These are phyloP conservation scores for Gossypium gossypioides DNA, from an alignment of 441 rosid genomes.

Conservation along the genomic window DNA sequence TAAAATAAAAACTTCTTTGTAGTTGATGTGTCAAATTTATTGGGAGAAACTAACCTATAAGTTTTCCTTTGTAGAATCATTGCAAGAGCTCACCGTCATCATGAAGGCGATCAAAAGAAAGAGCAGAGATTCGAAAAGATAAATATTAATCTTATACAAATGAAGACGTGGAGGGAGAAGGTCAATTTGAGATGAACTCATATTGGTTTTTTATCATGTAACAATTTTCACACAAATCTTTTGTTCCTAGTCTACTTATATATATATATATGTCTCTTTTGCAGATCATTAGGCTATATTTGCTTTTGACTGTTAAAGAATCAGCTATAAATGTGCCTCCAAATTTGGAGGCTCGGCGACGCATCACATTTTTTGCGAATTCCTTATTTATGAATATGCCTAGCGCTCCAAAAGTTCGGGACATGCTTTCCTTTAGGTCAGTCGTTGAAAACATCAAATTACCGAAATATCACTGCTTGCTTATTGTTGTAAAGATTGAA, in stretches of 20 bases:
- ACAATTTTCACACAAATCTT: slow-evolving; percentile 7
- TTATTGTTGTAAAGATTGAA: not conserved
- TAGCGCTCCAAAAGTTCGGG: slow-evolving; percentile 76
- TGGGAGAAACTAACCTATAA: slow-evolving; percentile 7
- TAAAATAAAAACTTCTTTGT: slow-evolving; percentile 5
- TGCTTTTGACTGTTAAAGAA: slow-evolving; percentile 85
- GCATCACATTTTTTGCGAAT: slow-evolving; percentile 93
- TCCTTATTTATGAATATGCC: slow-evolving; percentile 95
- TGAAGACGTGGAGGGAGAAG: slow-evolving; percentile 60
- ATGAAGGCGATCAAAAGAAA: slow-evolving; percentile 23
- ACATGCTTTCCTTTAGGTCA: slow-evolving; percentile 88
- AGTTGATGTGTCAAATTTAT: not conserved
- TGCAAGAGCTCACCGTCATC: slow-evolving; percentile 33
- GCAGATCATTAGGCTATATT: slow-evolving; percentile 66
- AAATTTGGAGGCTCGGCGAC: slow-evolving; percentile 90
- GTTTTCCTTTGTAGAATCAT: slow-evolving; percentile 39
- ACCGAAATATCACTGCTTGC: not conserved
- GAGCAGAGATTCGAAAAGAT: slow-evolving; percentile 79
- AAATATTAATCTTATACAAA: slow-evolving; percentile 23
- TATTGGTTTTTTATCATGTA: not conserved
- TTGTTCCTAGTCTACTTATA: slow-evolving; percentile 2
- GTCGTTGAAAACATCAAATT: slow-evolving; percentile 11
- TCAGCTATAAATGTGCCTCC: slow-evolving; percentile 91
- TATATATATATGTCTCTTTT: not conserved
- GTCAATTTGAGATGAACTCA: slow-evolving; percentile 26